Evolutionary conservation across 2,329 filamentous ascomycete species (phyloP).

Genomic region (Colletotrichum godetiae): DNA sequence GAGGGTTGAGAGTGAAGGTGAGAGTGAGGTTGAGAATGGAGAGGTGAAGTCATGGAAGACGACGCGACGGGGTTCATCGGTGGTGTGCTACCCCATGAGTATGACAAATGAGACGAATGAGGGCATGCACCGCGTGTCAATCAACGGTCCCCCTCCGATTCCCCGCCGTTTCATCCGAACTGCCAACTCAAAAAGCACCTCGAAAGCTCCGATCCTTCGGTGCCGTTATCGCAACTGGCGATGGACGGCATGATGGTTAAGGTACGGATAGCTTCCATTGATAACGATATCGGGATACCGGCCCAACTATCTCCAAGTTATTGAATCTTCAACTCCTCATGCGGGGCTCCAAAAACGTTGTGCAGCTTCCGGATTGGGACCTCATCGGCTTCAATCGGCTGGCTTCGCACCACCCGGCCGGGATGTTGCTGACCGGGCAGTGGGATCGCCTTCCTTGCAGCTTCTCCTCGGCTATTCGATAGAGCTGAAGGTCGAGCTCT

Average conservation of each 20-base stretch:
- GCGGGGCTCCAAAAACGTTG: background rate
- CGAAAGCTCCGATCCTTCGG: background rate
- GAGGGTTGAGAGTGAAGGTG: background rate
- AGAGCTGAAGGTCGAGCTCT: background rate
- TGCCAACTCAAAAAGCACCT: background rate
- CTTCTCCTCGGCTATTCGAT: constrained; percentile 21
- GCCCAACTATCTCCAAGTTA: background rate
- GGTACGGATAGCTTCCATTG: background rate
- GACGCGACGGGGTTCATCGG: constrained; percentile 9
- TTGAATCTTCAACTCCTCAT: background rate
- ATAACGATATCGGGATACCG: background rate
- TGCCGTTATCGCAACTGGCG: constrained; percentile 24
- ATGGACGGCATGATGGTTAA: background rate
- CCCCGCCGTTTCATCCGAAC: background rate
- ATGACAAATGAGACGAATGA: constrained; percentile 28
- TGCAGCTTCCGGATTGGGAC: constrained; percentile 22
- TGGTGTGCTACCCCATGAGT: constrained; percentile 15
- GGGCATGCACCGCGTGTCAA: background rate
- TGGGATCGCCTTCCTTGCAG: constrained; percentile 13
- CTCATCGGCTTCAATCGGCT: background rate
- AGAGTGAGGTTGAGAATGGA: background rate
- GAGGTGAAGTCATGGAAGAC: background rate
- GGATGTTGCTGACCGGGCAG: background rate
- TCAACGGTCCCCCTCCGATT: background rate
- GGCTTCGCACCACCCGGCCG: background rate